Percentiles rank a stretch among this genome's conserved stretches.
These are phyloP conservation scores for Rhizophora mangle DNA, from an alignment of 345 rosid species.

Conservation along the genomic window DNA sequence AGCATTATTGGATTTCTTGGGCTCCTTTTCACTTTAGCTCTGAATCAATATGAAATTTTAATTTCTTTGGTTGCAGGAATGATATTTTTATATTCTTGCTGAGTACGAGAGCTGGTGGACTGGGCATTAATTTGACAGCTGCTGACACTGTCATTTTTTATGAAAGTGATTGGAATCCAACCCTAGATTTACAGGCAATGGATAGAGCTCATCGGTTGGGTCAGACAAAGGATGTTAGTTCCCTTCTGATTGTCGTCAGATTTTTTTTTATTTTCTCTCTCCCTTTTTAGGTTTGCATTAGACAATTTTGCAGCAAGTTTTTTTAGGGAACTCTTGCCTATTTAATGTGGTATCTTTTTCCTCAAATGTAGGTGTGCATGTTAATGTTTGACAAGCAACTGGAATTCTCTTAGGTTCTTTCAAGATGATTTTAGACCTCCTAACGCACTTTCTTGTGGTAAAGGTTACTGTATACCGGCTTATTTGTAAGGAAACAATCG, in stretches of 20 bases:
- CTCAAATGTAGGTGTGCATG: background rate
- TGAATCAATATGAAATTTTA: background rate
- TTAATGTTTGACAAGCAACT: background rate
- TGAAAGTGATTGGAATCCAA: conserved; percentile 99
- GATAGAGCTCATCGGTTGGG: conserved; percentile 99
- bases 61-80: conserved; percentile 55
- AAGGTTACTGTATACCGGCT: conserved; percentile 98
- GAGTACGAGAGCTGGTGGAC: conserved; percentile 99
- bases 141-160: conserved; percentile 99
- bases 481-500: conserved; percentile 98
- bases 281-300: background rate
- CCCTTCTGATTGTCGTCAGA: conserved; percentile 5
- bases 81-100: conserved; percentile 99
- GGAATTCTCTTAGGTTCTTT: background rate
- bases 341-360: background rate
- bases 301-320: background rate
- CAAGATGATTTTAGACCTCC: no score
- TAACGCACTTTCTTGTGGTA: background rate
- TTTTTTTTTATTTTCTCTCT: background rate
- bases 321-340: background rate
- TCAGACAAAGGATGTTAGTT: conserved; percentile 97
- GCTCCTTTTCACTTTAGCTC: background rate
- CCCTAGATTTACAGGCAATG: conserved; percentile 99
- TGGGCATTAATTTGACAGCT: conserved; percentile 99
- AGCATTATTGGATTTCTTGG: background rate